Percentiles rank a stretch among this genome's conserved stretches.
Conservation (phyloP, 768 basidiomycete species). For the Mycena sanguinolenta region DNA sequence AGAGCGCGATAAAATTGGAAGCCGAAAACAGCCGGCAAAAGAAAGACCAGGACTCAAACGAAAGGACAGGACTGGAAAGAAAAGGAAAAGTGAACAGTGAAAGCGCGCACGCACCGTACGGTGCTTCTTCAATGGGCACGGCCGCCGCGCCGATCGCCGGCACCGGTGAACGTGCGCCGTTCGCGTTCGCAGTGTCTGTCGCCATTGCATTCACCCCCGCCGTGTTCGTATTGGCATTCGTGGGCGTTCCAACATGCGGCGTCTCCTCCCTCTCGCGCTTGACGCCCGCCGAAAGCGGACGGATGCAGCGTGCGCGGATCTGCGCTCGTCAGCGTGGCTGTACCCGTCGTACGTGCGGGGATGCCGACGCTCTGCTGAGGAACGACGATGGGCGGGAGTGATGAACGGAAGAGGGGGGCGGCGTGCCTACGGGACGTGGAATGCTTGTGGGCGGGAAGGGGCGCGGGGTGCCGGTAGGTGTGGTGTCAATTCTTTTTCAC, state of each 20-base stretch:
- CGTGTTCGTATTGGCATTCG: too few species aligned
- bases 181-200: background rate
- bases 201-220: too few species aligned
- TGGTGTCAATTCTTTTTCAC: too few species aligned
- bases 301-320: slow-evolving; percentile 36
- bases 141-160: slow-evolving; percentile 64
- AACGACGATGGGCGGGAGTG: slow-evolving; percentile 33
- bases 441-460: slow-evolving; percentile 25
- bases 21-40: too few species aligned
- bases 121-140: slow-evolving; percentile 82
- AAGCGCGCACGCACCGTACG: slow-evolving; percentile 67
- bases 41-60: too few species aligned
- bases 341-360: slow-evolving; percentile 37
- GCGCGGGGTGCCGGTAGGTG: slow-evolving; percentile 39
- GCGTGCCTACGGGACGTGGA: slow-evolving; percentile 53
- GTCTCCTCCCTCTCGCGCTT: slow-evolving; percentile 46
- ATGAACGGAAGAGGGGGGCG: slow-evolving; percentile 39
- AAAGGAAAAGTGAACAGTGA: too few species aligned
- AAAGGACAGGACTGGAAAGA: too few species aligned
- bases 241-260: too few species aligned
- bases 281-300: slow-evolving; percentile 32
- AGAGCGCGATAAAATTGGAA: too few species aligned
- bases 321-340: slow-evolving; percentile 38
- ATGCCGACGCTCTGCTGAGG: slow-evolving; percentile 42
- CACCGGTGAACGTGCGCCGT: slow-evolving; percentile 33